Evolutionary conservation across 257 asterid genomes (phyloP).

Genomic region (Knoxia roxburghii): DNA sequence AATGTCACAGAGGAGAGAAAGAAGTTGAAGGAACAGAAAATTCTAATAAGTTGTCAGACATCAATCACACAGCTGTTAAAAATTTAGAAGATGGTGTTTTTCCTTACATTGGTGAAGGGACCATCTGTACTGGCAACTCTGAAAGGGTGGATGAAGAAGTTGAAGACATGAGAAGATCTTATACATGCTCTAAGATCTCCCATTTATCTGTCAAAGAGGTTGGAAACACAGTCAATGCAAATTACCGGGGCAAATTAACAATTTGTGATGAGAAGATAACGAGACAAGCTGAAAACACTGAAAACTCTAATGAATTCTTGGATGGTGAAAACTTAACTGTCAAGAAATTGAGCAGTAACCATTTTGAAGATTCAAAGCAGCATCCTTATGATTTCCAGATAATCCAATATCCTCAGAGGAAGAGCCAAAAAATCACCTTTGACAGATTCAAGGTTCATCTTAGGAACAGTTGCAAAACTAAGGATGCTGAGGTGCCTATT

Average conservation of each 20-base stretch:
- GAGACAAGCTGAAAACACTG: neutral
- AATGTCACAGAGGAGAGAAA: neutral
- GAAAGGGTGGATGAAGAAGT: neutral
- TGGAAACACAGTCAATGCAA: conserved; percentile 13
- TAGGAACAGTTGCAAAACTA: conserved; percentile 10
- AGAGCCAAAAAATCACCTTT: conserved; percentile 16
- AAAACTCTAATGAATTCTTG: conserved; percentile 4
- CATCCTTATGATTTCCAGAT: conserved; percentile 2
- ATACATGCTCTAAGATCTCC: neutral
- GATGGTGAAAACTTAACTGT: neutral
- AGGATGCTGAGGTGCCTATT: conserved; percentile 15
- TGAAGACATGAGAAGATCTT: neutral
- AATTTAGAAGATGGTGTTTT: conserved; percentile 12
- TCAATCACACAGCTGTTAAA: neutral
- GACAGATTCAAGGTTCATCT: conserved; percentile 1
- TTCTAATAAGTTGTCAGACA: neutral
- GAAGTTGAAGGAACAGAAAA: neutral
- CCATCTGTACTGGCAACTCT: neutral
- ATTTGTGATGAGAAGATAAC: conserved; percentile 1
- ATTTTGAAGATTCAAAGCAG: conserved; percentile 6
- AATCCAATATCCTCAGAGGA: conserved; percentile 15
- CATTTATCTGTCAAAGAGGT: neutral
- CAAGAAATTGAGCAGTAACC: conserved; percentile 10
- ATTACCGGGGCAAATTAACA: conserved; percentile 15
- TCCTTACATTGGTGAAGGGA: conserved; percentile 16